These are phyloP conservation scores for Colletotrichum lentis DNA, from an alignment of 2,329 filamentous ascomycete genomes.

Conservation along the genomic window DNA sequence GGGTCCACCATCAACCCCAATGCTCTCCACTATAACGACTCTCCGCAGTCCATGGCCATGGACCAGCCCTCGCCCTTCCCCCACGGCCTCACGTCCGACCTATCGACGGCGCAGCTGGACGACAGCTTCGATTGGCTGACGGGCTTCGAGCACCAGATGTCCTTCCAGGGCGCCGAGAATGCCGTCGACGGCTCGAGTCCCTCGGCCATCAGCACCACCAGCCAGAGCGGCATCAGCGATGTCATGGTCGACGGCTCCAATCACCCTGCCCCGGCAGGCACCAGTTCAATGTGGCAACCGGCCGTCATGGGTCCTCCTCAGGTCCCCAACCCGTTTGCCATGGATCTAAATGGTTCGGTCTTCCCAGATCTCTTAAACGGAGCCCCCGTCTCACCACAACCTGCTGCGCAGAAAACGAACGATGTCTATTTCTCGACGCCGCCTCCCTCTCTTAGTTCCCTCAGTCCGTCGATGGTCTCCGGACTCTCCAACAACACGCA, in stretches of 20 bases:
- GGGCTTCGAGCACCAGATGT: constrained; percentile 80
- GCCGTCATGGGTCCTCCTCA: constrained; percentile 74
- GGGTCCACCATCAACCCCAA: constrained; percentile 74
- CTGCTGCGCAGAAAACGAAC: constrained; percentile 72
- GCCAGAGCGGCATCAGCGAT: constrained; percentile 90
- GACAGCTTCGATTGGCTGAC: constrained; percentile 84
- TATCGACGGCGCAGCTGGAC: constrained; percentile 69
- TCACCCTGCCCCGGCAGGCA: constrained; percentile 63
- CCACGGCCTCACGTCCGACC: constrained; percentile 61
- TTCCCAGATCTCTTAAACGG: constrained; percentile 80
- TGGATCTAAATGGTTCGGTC: constrained; percentile 77
- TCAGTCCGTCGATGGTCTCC: constrained; percentile 76
- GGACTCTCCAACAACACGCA: constrained; percentile 60
- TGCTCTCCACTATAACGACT: constrained; percentile 84
- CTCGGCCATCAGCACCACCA: constrained; percentile 93
- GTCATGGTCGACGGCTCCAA: constrained; percentile 86
- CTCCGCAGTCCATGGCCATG: constrained; percentile 71
- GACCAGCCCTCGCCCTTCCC: constrained; percentile 70
- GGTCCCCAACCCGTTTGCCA: constrained; percentile 73
- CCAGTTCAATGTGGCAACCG: constrained; percentile 73
- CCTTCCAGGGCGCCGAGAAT: constrained; percentile 75
- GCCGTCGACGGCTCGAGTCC: constrained; percentile 93
- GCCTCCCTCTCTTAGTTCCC: constrained; percentile 74
- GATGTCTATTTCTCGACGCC: constrained; percentile 83
- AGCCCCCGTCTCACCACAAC: constrained; percentile 80